Base-by-base conservation (phyloP, 2,329 filamentous ascomycete species). In the Geosmithia morbida region DNA sequence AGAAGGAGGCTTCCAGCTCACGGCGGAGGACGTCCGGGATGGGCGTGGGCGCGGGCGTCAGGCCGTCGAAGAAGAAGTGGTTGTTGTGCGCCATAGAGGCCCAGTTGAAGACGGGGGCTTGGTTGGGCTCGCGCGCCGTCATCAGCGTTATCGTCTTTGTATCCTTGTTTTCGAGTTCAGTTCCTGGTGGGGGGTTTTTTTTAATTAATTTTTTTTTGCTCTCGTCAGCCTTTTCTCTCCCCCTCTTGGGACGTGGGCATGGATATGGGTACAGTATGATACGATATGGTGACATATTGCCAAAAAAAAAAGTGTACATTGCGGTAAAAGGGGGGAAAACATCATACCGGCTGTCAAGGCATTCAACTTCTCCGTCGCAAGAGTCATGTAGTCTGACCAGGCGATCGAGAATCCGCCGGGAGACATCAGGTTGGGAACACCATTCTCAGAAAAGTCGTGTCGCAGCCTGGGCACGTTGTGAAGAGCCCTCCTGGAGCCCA, bases 31-130 rank as follows among this genome's bases (percentile, higher is more conserved):
- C 53, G 2, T 66, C 59, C 50, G 77, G 78, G 54, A 85, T 83
- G 53, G 64, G 56, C 44, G 63, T 68, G 48, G 59, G 73, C 62
- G 51, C 47, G 48, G 66, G 65, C 48, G 62, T 56, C 52, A 69
- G 61, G 58, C 72, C 66, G 55, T 76, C 63, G 74, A 90, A 89
- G 77, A 87, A 90, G 71, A 87, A 83, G 61, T 80, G 70, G 63
- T 80, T 96, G 77, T 97, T 97, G 74, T 86, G 84, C 48, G 87
- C 86, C 85, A 94, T 94, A 57, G 87, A 94, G 64, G 92, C 92
- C 64, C 94, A 79, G 76, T 97, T 98, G 80, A 98, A 98, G 61
- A 83, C 71, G 56, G 82, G 74, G 41, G 92, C 92, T 52, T 77
- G 72, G 55, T 74, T 72, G 43, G 90, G 83, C 58, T 92, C 78